Conservation (phyloP, 2,329 filamentous ascomycete species). For the Sporothrix variecibatus region DNA sequence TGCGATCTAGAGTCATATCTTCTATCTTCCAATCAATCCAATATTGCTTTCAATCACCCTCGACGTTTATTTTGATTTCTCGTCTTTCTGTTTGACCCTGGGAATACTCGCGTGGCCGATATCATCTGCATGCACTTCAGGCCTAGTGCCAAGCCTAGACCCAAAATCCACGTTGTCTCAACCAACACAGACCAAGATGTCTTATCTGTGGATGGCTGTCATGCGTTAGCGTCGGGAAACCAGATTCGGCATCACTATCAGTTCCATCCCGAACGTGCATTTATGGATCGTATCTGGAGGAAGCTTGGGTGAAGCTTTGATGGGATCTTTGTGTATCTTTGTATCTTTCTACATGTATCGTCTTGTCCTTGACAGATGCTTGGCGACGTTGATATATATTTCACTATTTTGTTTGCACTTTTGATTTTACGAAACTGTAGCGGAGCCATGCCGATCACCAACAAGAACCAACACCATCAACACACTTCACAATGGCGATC, state of each 20-base stretch:
- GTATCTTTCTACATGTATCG: background rate
- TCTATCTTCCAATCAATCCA: background rate
- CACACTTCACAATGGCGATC: no score
- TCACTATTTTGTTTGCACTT: no score
- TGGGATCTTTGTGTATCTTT: background rate
- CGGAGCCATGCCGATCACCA: no score
- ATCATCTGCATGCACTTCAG: background rate
- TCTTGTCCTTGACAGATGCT: no score
- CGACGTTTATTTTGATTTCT: no score
- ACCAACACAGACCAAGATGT: background rate
- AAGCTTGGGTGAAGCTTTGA: background rate
- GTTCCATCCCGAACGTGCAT: background rate
- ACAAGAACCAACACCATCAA: no score
- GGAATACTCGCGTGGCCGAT: background rate
- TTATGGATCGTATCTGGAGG: background rate
- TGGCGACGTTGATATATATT: no score
- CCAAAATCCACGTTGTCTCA: background rate
- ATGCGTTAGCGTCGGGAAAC: background rate
- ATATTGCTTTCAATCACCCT: no score
- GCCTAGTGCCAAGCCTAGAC: background rate
- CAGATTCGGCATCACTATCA: background rate
- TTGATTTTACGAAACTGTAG: no score
- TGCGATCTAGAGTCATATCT: background rate
- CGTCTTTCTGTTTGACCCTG: no score
- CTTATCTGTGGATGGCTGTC: background rate